These are phyloP conservation scores for Herpotrichia juniperi DNA, from an alignment of 2,329 filamentous ascomycete genomes.

Conservation along the genomic window DNA sequence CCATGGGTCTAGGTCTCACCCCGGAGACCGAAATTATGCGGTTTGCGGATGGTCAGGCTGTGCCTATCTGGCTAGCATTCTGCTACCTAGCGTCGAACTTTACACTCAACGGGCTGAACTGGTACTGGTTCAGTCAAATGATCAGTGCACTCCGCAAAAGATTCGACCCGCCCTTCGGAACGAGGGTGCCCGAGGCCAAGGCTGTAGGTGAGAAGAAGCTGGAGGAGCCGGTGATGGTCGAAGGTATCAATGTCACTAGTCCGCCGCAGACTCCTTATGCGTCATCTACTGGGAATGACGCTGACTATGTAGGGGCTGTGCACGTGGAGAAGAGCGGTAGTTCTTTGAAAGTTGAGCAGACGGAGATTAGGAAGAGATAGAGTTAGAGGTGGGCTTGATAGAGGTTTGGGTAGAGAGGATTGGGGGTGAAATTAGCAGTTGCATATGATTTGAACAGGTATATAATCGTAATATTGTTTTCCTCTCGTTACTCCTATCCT, in stretches of 20 bases:
- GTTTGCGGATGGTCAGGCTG: slow-evolving; percentile 48
- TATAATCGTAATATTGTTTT: slow-evolving; percentile 1
- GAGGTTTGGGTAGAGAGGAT: neutral
- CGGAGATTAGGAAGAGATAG: slow-evolving; percentile 32
- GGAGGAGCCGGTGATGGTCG: slow-evolving; percentile 38
- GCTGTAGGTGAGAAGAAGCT: slow-evolving; percentile 19
- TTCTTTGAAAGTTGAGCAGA: slow-evolving; percentile 33
- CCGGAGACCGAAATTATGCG: slow-evolving; percentile 54
- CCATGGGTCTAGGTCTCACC: slow-evolving; percentile 14
- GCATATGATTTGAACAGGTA: neutral
- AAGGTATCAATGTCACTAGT: slow-evolving; percentile 35
- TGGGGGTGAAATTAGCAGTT: neutral
- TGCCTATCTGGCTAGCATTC: slow-evolving; percentile 73
- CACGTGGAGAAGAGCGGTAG: slow-evolving; percentile 26
- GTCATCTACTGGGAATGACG: slow-evolving; percentile 2
- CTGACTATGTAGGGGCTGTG: slow-evolving; percentile 28
- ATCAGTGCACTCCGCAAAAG: slow-evolving; percentile 77
- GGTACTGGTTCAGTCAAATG: slow-evolving; percentile 90
- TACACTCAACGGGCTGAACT: slow-evolving; percentile 76
- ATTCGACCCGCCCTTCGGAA: slow-evolving; percentile 66
- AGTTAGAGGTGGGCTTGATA: neutral
- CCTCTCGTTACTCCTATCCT: neutral
- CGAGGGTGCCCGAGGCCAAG: slow-evolving; percentile 31
- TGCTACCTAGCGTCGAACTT: slow-evolving; percentile 74
- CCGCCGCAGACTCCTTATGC: slow-evolving; percentile 21